Evolutionary conservation across 106 monocot genomes (phyloP), one percentile per base, ranked within the genome.

Genomic region (Phalaenopsis aphrodite): DNA sequence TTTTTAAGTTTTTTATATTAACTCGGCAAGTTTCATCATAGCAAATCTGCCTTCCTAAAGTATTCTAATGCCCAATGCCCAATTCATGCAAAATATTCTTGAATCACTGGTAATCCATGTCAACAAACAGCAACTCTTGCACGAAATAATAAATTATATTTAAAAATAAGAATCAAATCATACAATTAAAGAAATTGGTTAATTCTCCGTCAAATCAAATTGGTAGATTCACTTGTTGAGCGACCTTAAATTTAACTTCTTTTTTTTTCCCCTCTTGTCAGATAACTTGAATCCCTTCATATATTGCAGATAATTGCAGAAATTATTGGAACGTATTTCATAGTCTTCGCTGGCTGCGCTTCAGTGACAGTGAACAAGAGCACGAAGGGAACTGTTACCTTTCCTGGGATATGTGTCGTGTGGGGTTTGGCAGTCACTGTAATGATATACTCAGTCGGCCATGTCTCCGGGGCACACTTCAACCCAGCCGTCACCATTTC

Each of bases 401-500:
- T 91, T 74, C 95, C 93, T 4, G 95, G 95, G 12, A 82, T 93
- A 67, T 76, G 86, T 77, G 78, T 90, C 42, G 95, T 91, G 37
- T 93, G 96, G 89, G 93, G 96, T 2, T 79, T 96, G 16, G 93
- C 81, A 18, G 91, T 96, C 10, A 91, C 91, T 88, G 96, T 90
- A 48, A 91, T 96, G 96, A 88, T 93, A 14, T 96, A 96, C 83
- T 80, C 96, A 24, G 76, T 93, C 23, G 96, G 96, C 17, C 96
- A 96, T 84, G 91, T 96, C 77, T 96, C 96, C 56, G 91, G 93
- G 36, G 96, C 93, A 21, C 96, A 96, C 67, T 91, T 96, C 84
- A 96, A 96, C 78, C 96, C 96, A 0, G 96, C 96, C 23, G 93
- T 96, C 78, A 90, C 96, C 79, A 75, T 93, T 45, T 89, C 91